Evolutionary conservation across 805 yeast species (phyloP).

Genomic region (Ogataea dorogensis): DNA sequence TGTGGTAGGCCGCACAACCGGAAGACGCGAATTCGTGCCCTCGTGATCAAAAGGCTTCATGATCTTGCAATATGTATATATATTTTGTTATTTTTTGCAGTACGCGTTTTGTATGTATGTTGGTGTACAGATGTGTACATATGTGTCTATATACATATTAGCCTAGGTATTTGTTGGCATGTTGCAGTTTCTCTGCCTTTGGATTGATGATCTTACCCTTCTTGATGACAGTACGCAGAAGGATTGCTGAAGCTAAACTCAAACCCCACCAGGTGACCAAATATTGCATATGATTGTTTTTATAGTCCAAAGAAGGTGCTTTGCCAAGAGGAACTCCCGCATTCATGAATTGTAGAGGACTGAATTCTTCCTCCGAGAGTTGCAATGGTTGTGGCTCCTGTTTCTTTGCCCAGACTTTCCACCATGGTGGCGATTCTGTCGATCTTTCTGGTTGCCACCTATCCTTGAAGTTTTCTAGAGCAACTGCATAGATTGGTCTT

Average conservation of each 20-base stretch:
- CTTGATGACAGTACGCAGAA: conserved; percentile 53
- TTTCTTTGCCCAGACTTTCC: conserved; percentile 31
- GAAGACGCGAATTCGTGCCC: conserved; percentile 13
- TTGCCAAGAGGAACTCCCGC: conserved; percentile 93
- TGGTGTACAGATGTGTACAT: conserved; percentile 10
- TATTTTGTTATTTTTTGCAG: not conserved
- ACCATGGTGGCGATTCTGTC: conserved; percentile 16
- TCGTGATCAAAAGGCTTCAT: conserved; percentile 8
- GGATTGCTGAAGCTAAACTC: conserved; percentile 65
- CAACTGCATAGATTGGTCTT: conserved; percentile 75
- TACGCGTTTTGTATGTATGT: conserved; percentile 1
- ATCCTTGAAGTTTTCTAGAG: conserved; percentile 62
- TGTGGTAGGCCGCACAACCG: conserved; percentile 23
- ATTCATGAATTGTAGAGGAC: conserved; percentile 57
- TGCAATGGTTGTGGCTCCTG: not conserved
- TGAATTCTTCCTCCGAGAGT: conserved; percentile 42
- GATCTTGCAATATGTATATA: not conserved
- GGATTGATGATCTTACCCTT: conserved; percentile 41
- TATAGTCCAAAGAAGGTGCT: conserved; percentile 72
- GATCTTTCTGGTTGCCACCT: conserved; percentile 35
- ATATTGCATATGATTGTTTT: conserved; percentile 90
- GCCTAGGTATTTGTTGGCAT: conserved; percentile 43
- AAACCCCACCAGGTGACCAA: conserved; percentile 94
- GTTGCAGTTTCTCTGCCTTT: conserved; percentile 45
- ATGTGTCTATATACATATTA: conserved; percentile 27